phyloP scores from a whole-genome alignment of 73 alveolate genomes.

The Paramecium sonneborni region DNA sequence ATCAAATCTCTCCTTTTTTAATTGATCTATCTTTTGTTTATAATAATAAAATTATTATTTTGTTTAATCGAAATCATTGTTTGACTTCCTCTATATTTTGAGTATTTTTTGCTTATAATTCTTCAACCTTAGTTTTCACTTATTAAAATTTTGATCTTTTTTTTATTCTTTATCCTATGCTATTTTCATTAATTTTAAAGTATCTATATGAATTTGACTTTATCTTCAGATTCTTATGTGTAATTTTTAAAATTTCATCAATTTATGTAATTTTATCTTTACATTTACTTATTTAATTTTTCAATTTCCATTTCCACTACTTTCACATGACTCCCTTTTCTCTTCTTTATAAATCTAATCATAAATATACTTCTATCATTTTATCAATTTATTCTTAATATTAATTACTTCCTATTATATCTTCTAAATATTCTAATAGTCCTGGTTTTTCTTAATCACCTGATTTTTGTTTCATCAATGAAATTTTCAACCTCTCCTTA shows the following conservation, averaged over 20 bases:
- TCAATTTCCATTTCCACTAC: conserved; percentile 47
- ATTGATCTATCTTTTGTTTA: conserved; percentile 69
- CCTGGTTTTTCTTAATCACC: conserved; percentile 85
- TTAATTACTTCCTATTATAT: conserved; percentile 89
- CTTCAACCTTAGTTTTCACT: not conserved
- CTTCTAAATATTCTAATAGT: conserved; percentile 92
- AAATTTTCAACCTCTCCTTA: conserved; percentile 96
- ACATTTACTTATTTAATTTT: not conserved
- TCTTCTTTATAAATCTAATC: conserved; percentile 69
- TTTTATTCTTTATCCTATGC: not conserved
- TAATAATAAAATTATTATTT: conserved; percentile 68
- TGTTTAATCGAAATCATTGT: conserved; percentile 70
- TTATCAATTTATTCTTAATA: conserved; percentile 80
- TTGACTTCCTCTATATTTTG: too few species aligned
- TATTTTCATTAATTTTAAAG: not conserved
- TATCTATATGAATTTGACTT: not conserved
- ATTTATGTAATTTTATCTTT: not conserved
- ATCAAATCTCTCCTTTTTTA: conserved; percentile 80
- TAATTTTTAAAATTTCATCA: not conserved
- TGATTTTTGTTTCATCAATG: conserved; percentile 93
- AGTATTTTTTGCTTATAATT: not conserved
- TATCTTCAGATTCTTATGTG: not conserved
- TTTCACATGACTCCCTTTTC: conserved; percentile 65
- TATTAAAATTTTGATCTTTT: not conserved
- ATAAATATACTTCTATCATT: conserved; percentile 80